Conservation (phyloP, 1,284 basidiomycete species). For the Mycena citricolor region DNA sequence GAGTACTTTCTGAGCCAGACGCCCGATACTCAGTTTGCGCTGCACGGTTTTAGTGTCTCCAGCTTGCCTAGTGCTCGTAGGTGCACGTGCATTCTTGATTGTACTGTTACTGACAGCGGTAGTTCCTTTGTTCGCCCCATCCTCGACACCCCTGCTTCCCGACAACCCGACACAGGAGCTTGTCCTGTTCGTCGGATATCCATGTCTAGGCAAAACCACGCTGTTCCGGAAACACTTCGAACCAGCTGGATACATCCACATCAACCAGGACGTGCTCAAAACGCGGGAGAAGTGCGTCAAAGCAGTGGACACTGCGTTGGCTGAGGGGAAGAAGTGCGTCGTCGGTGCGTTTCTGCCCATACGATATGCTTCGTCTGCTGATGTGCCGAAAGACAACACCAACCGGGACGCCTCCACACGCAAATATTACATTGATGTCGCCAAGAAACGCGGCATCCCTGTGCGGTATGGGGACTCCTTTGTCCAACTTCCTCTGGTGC, state of each 20-base stretch:
- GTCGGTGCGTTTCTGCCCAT: conserved; percentile 61
- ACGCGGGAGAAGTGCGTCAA: conserved; percentile 75
- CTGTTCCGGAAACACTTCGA: conserved; percentile 75
- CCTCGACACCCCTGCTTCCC: conserved; percentile 60
- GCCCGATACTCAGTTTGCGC: no score
- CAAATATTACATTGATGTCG: conserved; percentile 66
- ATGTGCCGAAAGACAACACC: conserved; percentile 69
- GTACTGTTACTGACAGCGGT: no score
- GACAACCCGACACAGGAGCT: conserved; percentile 46
- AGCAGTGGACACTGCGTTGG: conserved; percentile 57
- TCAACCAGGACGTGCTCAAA: conserved; percentile 85
- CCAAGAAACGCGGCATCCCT: conserved; percentile 53
- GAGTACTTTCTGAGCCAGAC: conserved; percentile 79
- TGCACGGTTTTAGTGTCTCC: no score
- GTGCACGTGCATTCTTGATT: no score
- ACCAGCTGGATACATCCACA: conserved; percentile 69
- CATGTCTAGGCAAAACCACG: conserved; percentile 84
- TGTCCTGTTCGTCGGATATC: conserved; percentile 86
- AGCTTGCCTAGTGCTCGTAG: no score
- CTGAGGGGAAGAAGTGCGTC: conserved; percentile 65
- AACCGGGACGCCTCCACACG: conserved; percentile 75
- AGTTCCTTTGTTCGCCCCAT: conserved; percentile 64
- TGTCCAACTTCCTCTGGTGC: background rate
- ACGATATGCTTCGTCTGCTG: background rate
- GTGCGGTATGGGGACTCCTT: conserved; percentile 46